Evolutionary conservation across 192 early-diverging fungal genomes (phyloP).

Genomic region (Dissophora globulifera): DNA sequence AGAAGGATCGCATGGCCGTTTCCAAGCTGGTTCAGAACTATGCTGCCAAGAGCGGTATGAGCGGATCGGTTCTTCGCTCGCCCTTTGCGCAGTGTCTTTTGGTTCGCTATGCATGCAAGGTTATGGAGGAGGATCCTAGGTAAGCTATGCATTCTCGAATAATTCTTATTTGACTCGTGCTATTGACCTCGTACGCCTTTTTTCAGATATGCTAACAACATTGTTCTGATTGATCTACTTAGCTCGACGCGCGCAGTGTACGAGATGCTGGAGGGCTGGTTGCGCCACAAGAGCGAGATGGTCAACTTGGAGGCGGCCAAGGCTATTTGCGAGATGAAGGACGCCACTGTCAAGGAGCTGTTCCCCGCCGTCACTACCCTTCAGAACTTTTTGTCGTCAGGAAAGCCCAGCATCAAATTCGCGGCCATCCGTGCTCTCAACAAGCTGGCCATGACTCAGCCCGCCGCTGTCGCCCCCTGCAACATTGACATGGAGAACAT

Average conservation of each 20-base stretch:
- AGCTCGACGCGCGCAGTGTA: conserved; percentile 77
- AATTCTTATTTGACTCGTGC: too few relatives aligned
- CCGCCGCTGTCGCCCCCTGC: conserved; percentile 91
- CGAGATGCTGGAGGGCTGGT: conserved; percentile 87
- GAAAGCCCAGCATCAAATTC: conserved; percentile 93
- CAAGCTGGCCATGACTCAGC: conserved; percentile 88
- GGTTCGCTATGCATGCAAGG: conserved; percentile 91
- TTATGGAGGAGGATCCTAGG: conserved; percentile 82
- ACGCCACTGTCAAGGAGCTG: conserved; percentile 86
- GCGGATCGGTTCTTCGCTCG: conserved; percentile 71
- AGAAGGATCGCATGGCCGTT: conserved; percentile 98
- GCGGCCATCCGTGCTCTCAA: conserved; percentile 98
- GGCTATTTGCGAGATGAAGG: conserved; percentile 91
- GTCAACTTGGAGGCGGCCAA: conserved; percentile 97
- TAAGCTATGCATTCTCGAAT: conserved; percentile 44
- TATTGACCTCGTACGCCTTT: too few relatives aligned
- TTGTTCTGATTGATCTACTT: neutral
- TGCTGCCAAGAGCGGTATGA: conserved; percentile 64
- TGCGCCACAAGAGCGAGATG: conserved; percentile 97
- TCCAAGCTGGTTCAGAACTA: conserved; percentile 95
- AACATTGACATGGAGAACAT: conserved; percentile 99
- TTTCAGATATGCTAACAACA: neutral
- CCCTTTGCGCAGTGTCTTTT: conserved; percentile 92
- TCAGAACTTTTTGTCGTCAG: conserved; percentile 93
- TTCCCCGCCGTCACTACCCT: conserved; percentile 93